Conservation (phyloP, 2,329 filamentous ascomycete species). For the Xylaria sp. region DNA sequence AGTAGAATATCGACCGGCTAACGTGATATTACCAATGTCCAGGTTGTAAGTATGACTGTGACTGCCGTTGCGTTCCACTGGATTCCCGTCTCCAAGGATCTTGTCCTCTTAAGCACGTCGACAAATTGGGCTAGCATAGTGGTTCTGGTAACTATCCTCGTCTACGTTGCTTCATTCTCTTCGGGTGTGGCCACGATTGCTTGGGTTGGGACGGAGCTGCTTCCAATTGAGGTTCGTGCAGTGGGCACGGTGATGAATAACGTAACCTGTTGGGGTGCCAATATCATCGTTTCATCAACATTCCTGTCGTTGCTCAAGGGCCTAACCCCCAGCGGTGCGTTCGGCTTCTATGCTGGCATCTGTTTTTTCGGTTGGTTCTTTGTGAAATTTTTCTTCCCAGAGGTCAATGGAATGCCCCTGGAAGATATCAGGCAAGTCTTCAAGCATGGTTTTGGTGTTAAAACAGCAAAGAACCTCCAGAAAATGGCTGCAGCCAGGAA, state of each 20-base stretch:
- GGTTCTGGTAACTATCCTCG: slow-evolving; percentile 54
- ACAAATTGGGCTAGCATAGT: slow-evolving; percentile 51
- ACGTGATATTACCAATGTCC: background rate
- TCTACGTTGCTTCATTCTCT: slow-evolving; percentile 56
- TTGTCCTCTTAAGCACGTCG: slow-evolving; percentile 43
- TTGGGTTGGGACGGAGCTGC: slow-evolving; percentile 56
- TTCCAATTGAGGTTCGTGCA: slow-evolving; percentile 57
- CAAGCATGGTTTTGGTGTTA: slow-evolving; percentile 5
- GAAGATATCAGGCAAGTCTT: slow-evolving; percentile 50
- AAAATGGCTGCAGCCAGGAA: background rate
- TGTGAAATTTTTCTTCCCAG: slow-evolving; percentile 58
- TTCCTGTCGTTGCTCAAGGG: slow-evolving; percentile 58
- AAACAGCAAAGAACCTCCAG: background rate
- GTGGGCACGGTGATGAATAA: slow-evolving; percentile 57
- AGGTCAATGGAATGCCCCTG: slow-evolving; percentile 61
- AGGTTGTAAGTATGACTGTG: slow-evolving; percentile 42
- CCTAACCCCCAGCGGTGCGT: slow-evolving; percentile 57
- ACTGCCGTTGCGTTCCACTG: slow-evolving; percentile 54
- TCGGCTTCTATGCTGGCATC: slow-evolving; percentile 59
- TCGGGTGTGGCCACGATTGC: slow-evolving; percentile 55
- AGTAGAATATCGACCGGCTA: background rate
- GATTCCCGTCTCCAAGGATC: slow-evolving; percentile 54
- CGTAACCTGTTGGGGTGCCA: slow-evolving; percentile 54
- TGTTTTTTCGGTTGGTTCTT: slow-evolving; percentile 58
- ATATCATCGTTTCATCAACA: slow-evolving; percentile 58